phyloP scores from a whole-genome alignment of 257 asterid genomes.

The Sherardia arvensis region DNA sequence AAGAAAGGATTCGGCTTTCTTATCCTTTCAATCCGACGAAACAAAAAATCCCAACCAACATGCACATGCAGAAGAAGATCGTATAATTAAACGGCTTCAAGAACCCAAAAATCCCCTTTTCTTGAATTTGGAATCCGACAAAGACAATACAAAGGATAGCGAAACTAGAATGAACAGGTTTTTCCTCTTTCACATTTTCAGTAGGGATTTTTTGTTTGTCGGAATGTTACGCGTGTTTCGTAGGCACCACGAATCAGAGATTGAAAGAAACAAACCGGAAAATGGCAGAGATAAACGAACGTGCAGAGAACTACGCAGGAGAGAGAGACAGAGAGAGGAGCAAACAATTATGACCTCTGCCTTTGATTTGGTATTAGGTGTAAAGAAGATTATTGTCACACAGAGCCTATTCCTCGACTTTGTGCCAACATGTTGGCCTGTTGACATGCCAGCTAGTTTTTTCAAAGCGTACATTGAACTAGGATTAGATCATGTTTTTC shows the following conservation, averaged over 20 bases:
- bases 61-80: constrained; percentile 17
- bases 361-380: not conserved
- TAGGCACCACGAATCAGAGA: constrained; percentile 26
- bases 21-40: constrained; percentile 25
- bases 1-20: constrained; percentile 13
- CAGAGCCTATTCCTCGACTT: not conserved
- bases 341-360: constrained; percentile 8
- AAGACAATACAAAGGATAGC: not conserved
- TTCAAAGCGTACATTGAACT: no score
- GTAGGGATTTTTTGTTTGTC: constrained; percentile 61
- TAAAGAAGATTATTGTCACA: no score
- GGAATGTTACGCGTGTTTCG: constrained; percentile 44
- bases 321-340: not conserved
- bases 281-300: constrained; percentile 14
- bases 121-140: constrained; percentile 6
- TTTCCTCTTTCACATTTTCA: constrained; percentile 23
- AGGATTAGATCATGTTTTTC: no score
- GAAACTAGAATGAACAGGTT: not conserved
- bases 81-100: constrained; percentile 2
- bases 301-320: constrained; percentile 7
- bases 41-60: constrained; percentile 38
- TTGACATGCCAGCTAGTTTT: no score
- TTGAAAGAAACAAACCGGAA: constrained; percentile 17
- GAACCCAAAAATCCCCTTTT: constrained; percentile 24
- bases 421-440: not conserved